Conservation (phyloP, 192 early-diverging fungal species). For the Rhizoclosmatium globosum region DNA sequence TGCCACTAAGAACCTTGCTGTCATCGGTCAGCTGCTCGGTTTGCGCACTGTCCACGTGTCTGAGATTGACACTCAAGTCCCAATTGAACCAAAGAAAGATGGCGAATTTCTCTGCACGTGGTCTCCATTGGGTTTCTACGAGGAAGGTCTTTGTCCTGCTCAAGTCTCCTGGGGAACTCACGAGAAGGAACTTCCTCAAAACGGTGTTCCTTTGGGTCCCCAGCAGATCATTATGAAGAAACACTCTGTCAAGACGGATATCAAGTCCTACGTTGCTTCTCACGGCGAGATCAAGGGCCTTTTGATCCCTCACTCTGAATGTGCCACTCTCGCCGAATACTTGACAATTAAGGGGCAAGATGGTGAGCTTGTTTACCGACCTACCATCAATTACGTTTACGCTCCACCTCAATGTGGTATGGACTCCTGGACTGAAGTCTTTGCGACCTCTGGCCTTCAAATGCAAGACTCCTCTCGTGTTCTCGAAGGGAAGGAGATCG, state of each 20-base stretch:
- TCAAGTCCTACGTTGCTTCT: neutral
- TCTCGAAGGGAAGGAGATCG: neutral
- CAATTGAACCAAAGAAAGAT: neutral
- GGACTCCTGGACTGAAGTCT: neutral
- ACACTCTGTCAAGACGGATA: neutral
- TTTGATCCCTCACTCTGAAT: neutral
- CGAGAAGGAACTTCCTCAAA: neutral
- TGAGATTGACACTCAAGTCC: neutral
- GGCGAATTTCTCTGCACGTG: neutral
- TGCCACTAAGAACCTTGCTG: neutral
- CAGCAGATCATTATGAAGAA: neutral
- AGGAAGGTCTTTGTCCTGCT: neutral
- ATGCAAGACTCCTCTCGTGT: neutral
- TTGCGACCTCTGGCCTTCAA: neutral
- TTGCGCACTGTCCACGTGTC: neutral
- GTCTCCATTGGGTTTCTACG: neutral
- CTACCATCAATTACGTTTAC: neutral
- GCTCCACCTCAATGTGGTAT: neutral
- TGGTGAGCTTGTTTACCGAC: neutral
- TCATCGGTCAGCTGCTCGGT: neutral
- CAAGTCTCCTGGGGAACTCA: neutral
- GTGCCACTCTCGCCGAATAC: neutral
- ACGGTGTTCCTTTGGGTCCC: neutral
- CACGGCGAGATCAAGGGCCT: neutral
- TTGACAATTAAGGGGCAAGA: neutral